Evolutionary conservation across 1,284 basidiomycete species (phyloP).

Genomic region (Tilletia horrida): DNA sequence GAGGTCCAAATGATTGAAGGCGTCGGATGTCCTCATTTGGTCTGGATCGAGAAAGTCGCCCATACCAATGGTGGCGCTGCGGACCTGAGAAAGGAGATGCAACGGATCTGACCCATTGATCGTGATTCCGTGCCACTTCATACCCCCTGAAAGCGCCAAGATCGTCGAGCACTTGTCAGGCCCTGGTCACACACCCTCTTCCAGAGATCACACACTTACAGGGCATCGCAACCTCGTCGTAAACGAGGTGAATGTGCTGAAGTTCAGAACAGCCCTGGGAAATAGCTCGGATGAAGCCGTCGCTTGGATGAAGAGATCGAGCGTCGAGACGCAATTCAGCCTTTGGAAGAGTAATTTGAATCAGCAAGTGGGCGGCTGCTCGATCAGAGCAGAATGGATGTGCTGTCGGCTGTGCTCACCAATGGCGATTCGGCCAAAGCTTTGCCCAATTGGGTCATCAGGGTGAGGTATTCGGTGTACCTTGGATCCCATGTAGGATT

Average conservation of each 20-base stretch:
- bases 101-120: not conserved
- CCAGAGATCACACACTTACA: not conserved
- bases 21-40: too few species aligned
- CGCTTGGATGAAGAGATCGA: not conserved
- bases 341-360: too few species aligned
- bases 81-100: not conserved
- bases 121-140: not conserved
- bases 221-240: not conserved
- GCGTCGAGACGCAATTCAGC: not conserved
- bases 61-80: conserved; percentile 3
- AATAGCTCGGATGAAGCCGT: not conserved
- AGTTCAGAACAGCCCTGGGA: not conserved
- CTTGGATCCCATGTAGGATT: not conserved
- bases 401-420: not conserved
- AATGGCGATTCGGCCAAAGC: not conserved
- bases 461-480: not conserved
- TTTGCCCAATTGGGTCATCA: not conserved
- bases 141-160: too few species aligned
- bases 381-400: not conserved
- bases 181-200: too few species aligned
- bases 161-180: too few species aligned
- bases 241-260: not conserved
- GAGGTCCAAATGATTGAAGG: too few species aligned
- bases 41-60: not conserved
- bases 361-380: too few species aligned